Conservation (phyloP, 495 filamentous ascomycete genomes). For the Aspergillus bridgeri region DNA sequence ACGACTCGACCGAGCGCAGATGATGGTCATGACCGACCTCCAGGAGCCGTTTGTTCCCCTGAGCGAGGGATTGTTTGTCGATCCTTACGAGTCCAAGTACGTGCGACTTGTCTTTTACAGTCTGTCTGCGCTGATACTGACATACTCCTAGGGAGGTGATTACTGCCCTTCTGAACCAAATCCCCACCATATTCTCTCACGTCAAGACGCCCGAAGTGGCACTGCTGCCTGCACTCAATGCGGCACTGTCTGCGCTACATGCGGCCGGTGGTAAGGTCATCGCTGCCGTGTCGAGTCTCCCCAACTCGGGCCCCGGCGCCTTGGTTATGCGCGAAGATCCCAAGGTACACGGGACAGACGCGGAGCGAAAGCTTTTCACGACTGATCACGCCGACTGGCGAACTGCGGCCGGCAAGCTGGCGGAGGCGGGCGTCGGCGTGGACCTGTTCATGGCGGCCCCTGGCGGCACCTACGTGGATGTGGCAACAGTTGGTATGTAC, state of each 20-base stretch:
- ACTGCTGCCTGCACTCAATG: slow-evolving; percentile 76
- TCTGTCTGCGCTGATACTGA: not conserved
- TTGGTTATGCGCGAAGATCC: slow-evolving; percentile 83
- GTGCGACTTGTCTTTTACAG: slow-evolving; percentile 9
- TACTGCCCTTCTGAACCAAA: slow-evolving; percentile 70
- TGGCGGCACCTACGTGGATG: slow-evolving; percentile 84
- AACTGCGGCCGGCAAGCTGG: slow-evolving; percentile 82
- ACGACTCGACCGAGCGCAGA: slow-evolving; percentile 81
- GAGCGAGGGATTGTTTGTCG: slow-evolving; percentile 88
- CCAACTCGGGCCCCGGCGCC: slow-evolving; percentile 84
- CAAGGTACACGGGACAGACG: slow-evolving; percentile 81
- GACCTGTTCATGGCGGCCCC: slow-evolving; percentile 94
- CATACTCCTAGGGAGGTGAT: slow-evolving; percentile 62
- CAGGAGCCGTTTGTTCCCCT: slow-evolving; percentile 96
- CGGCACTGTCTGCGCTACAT: slow-evolving; percentile 75
- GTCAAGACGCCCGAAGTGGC: slow-evolving; percentile 88
- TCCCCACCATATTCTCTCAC: slow-evolving; percentile 80
- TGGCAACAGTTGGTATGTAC: slow-evolving; percentile 83
- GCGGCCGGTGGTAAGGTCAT: slow-evolving; percentile 90
- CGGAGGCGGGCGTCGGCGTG: slow-evolving; percentile 79
- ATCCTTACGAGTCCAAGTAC: slow-evolving; percentile 87
- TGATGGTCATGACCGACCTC: slow-evolving; percentile 98
- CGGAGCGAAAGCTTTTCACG: slow-evolving; percentile 85
- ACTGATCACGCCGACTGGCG: slow-evolving; percentile 84
- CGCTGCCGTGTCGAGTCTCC: slow-evolving; percentile 76